Base-by-base conservation (phyloP, 2,329 filamentous ascomycete species). In the Claviceps quebecensis region DNA sequence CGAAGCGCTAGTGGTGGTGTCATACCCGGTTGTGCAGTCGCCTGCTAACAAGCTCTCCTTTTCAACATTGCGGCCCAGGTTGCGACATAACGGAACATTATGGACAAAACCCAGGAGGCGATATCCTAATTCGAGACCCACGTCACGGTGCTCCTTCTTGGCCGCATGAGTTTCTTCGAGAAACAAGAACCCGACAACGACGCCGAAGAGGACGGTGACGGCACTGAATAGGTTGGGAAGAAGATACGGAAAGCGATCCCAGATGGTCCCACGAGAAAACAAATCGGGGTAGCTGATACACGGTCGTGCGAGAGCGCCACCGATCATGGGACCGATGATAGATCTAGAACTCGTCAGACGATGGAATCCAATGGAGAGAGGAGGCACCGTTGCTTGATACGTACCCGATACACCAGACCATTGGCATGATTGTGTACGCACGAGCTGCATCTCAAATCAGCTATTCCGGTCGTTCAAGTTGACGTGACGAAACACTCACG, bases 371-470 rank as follows among this genome's bases (percentile, higher is more conserved):
- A 22, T 14, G 13, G 26, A 19, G 26, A 14, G n/a, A 19, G 19
- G 22, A 14, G 9, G 26, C 39, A 16, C 29, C 45, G 17, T 37
- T 19, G 48, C 29, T 39, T 8, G 23, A 22, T 69, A 74, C 69
- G 73, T 73, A 87, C 75, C 93, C 93, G 62, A 98, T 77, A 64
- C 90, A 96, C 93, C 93, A 98, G 26, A 97, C 87, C 65, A 95
- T 88, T 6, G 93, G 93, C 89, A 98, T 96, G 59, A 97, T 90
- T 13, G 91, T 88, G 69, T 95, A 98, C 48, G 91, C 93, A 60
- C 87, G 87, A 58, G 90, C 86, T 89, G 9, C 17, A 39, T 23
- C 14, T 37, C 8, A 5, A 3, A n/a, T 26, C 19, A 38, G 23
- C 16, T 26, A 22, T 38, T 36, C 14, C 23, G 4, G 29, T 13